Evolutionary conservation across 345 rosid genomes (phyloP).

Genomic region (Melastoma malabathricum): DNA sequence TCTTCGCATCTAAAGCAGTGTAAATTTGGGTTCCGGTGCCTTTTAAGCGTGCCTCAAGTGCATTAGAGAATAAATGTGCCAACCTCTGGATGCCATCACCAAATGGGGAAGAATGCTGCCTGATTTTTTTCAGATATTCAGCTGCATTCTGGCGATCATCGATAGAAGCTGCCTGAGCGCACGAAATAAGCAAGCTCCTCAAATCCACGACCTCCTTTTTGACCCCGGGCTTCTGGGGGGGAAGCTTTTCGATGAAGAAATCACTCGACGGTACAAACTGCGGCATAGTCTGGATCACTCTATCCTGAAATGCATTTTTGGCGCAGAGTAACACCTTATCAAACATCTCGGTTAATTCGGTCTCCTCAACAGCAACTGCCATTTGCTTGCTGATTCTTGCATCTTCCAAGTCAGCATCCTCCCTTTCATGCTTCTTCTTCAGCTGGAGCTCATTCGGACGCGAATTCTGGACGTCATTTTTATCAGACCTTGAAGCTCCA

Average conservation of each 20-base stretch:
- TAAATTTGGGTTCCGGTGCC: constrained; percentile 14
- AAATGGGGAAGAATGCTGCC: too few relatives aligned
- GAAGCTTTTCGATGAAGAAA: constrained; percentile 12
- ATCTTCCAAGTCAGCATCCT: constrained; percentile 13
- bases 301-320: constrained; percentile 3
- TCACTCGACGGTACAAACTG: constrained; percentile 6
- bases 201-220: constrained; percentile 26
- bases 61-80: constrained; percentile 1
- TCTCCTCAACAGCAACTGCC: constrained; percentile 20
- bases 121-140: constrained; percentile 25
- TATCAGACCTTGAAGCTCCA: constrained; percentile 5
- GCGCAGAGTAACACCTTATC: constrained; percentile 25
- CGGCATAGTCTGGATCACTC: constrained; percentile 5
- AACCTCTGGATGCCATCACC: too few relatives aligned
- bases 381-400: constrained; percentile 30
- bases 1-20: constrained; percentile 10
- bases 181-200: constrained; percentile 22
- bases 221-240: constrained; percentile 6
- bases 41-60: constrained; percentile 31
- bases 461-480: constrained; percentile 3
- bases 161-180: constrained; percentile 31
- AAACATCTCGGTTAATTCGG: constrained; percentile 25
- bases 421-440: constrained; percentile 25
- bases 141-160: constrained; percentile 21
- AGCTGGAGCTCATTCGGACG: constrained; percentile 10